Conservation (phyloP, 2,329 filamentous ascomycete species). For the Epichloe festucae region DNA sequence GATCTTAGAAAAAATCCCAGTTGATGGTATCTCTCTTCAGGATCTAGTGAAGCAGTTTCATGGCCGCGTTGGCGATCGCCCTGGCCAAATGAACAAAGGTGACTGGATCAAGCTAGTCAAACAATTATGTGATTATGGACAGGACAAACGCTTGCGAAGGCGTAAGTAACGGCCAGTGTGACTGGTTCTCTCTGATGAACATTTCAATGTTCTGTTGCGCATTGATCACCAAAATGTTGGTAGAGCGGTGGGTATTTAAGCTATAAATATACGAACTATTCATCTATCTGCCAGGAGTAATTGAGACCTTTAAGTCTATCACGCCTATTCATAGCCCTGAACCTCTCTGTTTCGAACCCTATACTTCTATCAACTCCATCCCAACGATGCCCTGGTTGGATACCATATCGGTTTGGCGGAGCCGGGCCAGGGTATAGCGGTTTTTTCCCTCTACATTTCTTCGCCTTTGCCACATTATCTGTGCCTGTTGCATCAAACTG, state of each 20-base stretch:
- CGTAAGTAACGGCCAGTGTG: slow-evolving; percentile 17
- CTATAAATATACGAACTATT: slow-evolving; percentile 33
- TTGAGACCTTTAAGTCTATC: slow-evolving; percentile 67
- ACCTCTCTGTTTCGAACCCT: slow-evolving; percentile 87
- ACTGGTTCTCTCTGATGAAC: background rate
- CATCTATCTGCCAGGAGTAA: slow-evolving; percentile 96
- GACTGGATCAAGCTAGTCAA: slow-evolving; percentile 50
- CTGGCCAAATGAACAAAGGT: slow-evolving; percentile 36
- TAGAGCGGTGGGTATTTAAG: background rate
- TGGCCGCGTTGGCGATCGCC: slow-evolving; percentile 36
- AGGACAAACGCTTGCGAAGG: slow-evolving; percentile 39
- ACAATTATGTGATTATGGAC: slow-evolving; percentile 37
- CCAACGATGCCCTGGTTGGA: slow-evolving; percentile 85
- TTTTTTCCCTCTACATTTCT: slow-evolving; percentile 25
- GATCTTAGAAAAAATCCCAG: slow-evolving; percentile 40
- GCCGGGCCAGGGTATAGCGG: slow-evolving; percentile 69
- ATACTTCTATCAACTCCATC: slow-evolving; percentile 92
- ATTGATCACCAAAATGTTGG: background rate
- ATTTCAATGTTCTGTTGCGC: background rate
- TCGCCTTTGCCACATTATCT: slow-evolving; percentile 18
- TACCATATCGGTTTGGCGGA: slow-evolving; percentile 86
- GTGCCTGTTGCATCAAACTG: slow-evolving; percentile 52
- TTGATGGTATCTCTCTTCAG: slow-evolving; percentile 40
- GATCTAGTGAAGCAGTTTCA: slow-evolving; percentile 42
- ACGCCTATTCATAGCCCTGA: slow-evolving; percentile 70